A percentile compares a stretch with the other conserved stretches of the same genome.
Evolutionary conservation across 306 rosid genomes (phyloP).

Genomic region (Adenanthera pavonina): DNA sequence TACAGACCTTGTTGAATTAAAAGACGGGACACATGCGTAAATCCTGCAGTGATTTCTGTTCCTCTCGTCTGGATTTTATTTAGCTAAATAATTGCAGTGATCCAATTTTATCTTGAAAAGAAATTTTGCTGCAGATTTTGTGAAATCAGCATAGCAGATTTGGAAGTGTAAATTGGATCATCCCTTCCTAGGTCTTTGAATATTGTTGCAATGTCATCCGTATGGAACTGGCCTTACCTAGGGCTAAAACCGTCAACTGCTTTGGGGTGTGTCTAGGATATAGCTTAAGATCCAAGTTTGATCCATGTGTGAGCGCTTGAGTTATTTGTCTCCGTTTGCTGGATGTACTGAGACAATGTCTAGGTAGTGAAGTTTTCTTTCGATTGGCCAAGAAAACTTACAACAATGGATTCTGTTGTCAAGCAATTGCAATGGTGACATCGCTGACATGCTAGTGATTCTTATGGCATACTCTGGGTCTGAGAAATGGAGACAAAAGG

Average conservation of each 20-base stretch:
- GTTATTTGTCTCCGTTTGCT: conserved; percentile 15
- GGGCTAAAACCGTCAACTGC: not conserved
- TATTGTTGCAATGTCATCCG: not conserved
- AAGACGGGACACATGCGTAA: not conserved
- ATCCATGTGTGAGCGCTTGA: not conserved
- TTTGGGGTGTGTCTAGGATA: not conserved
- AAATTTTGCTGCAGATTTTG: conserved; percentile 23
- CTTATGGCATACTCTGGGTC: not conserved
- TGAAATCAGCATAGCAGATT: not conserved
- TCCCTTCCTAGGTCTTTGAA: not conserved
- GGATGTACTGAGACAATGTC: not conserved
- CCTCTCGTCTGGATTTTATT: not conserved
- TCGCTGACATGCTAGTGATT: not conserved
- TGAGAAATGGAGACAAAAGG: not conserved
- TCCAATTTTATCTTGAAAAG: conserved; percentile 6
- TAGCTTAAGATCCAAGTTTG: not conserved
- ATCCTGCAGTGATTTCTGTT: not conserved
- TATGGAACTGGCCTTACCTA: not conserved
- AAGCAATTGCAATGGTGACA: not conserved
- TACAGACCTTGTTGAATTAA: not conserved
- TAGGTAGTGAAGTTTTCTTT: not conserved
- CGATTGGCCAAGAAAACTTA: not conserved
- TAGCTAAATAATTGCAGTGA: not conserved
- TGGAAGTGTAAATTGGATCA: not conserved
- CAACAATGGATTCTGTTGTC: not conserved